Conservation (phyloP, 1,284 basidiomycete genomes). For the Mycena citricolor region DNA sequence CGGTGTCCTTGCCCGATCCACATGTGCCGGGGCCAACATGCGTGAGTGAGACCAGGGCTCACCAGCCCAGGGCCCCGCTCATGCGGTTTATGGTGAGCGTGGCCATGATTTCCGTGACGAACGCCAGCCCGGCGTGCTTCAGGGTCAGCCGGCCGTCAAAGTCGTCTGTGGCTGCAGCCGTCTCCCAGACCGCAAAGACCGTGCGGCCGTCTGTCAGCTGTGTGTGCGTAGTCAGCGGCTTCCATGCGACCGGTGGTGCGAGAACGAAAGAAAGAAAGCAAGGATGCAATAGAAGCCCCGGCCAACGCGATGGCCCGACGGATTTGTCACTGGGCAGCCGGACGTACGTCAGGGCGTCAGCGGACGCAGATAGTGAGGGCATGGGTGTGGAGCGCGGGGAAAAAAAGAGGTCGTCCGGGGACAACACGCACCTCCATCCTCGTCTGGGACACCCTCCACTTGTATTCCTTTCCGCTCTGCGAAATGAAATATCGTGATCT, state of each 20-base stretch:
- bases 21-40: not conserved
- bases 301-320: not conserved
- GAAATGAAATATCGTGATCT: constrained; percentile 73
- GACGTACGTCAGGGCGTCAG: not conserved
- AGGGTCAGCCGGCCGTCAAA: constrained; percentile 60
- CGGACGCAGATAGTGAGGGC: too few species aligned
- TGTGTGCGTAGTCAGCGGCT: not conserved
- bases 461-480: constrained; percentile 63
- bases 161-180: constrained; percentile 52
- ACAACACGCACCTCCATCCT: constrained; percentile 60
- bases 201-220: constrained; percentile 62
- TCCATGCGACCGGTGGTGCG: constrained; percentile 33
- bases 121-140: constrained; percentile 49
- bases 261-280: constrained; percentile 23
- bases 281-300: not conserved
- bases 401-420: not conserved
- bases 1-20: too few species aligned
- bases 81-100: constrained; percentile 69
- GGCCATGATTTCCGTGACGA: constrained; percentile 73
- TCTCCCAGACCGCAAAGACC: constrained; percentile 62
- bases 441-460: constrained; percentile 62
- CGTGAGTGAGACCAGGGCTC: constrained; percentile 3
- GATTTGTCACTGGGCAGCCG: not conserved
- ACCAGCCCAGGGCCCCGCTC: constrained; percentile 56
- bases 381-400: constrained; percentile 1